A percentile compares a stretch with the other conserved stretches of the same genome.
phyloP scores from a whole-genome alignment of 495 filamentous ascomycete species.

The Evansstolkia leycettana region DNA sequence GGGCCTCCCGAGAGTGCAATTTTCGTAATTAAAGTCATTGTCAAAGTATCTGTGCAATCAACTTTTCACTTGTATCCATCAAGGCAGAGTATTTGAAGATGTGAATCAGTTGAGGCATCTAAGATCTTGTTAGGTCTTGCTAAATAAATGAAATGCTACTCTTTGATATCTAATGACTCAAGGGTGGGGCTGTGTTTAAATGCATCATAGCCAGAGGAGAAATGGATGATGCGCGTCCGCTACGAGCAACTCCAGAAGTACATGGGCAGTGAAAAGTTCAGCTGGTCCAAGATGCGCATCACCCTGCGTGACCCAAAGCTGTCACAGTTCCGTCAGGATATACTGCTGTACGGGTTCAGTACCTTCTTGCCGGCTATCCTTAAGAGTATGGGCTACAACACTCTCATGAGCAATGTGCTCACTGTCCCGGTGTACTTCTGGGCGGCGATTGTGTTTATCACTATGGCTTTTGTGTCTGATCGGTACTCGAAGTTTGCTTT shows the following conservation, averaged over 20 bases:
- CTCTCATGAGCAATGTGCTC: constrained; percentile 32
- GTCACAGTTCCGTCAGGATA: constrained; percentile 41
- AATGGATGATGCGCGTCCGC: constrained; percentile 36
- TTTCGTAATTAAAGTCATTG: too few species aligned
- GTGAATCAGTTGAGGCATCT: too few species aligned
- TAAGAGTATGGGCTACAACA: constrained; percentile 35
- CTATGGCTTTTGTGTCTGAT: constrained; percentile 28
- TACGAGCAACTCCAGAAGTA: constrained; percentile 27
- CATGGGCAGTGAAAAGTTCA: constrained; percentile 37
- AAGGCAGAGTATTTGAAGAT: too few species aligned
- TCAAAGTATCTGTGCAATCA: too few species aligned
- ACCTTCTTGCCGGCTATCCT: constrained; percentile 49
- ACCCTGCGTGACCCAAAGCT: constrained; percentile 30
- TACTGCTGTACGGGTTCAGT: constrained; percentile 45
- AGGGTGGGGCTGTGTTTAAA: too few species aligned
- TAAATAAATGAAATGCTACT: too few species aligned
- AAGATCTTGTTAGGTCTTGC: too few species aligned
- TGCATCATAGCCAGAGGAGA: too few species aligned
- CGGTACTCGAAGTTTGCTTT: constrained; percentile 24
- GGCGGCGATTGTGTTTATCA: constrained; percentile 28
- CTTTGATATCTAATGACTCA: too few species aligned
- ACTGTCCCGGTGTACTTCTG: constrained; percentile 35
- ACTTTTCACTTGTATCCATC: too few species aligned
- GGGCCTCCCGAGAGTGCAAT: too few species aligned
- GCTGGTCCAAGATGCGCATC: constrained; percentile 36